These are phyloP conservation scores for Microbotryum saponariae DNA, from an alignment of 1,284 basidiomycete genomes.

Conservation along the genomic window DNA sequence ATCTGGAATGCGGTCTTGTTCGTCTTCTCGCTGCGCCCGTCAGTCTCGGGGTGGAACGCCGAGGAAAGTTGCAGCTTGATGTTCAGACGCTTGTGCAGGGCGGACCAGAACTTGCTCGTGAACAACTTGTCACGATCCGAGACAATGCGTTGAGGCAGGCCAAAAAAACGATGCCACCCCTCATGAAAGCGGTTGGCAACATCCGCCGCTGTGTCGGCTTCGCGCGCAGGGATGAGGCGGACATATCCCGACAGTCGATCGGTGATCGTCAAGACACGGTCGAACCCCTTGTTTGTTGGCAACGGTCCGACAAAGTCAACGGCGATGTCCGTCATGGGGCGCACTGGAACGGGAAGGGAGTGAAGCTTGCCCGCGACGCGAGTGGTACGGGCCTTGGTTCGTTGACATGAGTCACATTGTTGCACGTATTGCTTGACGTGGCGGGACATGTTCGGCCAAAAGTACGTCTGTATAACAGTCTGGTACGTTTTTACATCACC, in stretches of 20 bases:
- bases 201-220: slow-evolving; percentile 16
- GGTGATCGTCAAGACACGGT: slow-evolving; percentile 44
- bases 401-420: slow-evolving; percentile 19
- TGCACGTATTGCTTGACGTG: not conserved
- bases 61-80: slow-evolving; percentile 42
- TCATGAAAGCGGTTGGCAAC: slow-evolving; percentile 35
- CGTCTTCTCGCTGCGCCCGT: slow-evolving; percentile 28
- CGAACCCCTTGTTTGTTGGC: slow-evolving; percentile 39
- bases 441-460: slow-evolving; percentile 45
- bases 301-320: too few relatives aligned
- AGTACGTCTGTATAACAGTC: slow-evolving; percentile 38
- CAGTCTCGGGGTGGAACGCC: slow-evolving; percentile 46
- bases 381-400: slow-evolving; percentile 15
- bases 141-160: slow-evolving; percentile 36
- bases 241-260: slow-evolving; percentile 42
- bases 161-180: slow-evolving; percentile 42
- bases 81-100: slow-evolving; percentile 27
- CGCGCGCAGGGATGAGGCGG: slow-evolving; percentile 39
- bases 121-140: slow-evolving; percentile 38
- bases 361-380: slow-evolving; percentile 6
- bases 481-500: slow-evolving; percentile 43
- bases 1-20: slow-evolving; percentile 18
- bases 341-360: slow-evolving; percentile 1
- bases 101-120: slow-evolving; percentile 33
- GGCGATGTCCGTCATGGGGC: slow-evolving; percentile 36